Percentiles rank a stretch among this genome's conserved stretches.
phyloP scores from a whole-genome alignment of 306 rosid genomes.

The Herpetospermum pedunculosum region DNA sequence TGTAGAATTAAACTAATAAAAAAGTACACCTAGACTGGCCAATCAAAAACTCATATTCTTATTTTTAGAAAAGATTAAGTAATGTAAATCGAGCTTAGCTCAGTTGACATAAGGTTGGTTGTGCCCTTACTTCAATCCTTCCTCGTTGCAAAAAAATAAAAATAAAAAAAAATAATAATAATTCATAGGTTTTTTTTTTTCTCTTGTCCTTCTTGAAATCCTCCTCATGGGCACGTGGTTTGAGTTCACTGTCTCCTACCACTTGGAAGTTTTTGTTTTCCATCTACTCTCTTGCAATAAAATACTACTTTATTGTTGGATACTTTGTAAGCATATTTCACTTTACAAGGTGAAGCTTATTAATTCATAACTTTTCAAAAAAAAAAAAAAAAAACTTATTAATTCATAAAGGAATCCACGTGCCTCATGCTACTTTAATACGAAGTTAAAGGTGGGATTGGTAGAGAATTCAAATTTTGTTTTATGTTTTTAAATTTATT shows the following conservation, averaged over 20 bases:
- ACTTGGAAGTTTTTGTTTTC: not conserved
- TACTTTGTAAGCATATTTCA: not conserved
- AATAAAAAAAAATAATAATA: no score
- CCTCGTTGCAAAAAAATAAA: no score
- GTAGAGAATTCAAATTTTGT: no score
- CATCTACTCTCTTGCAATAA: not conserved
- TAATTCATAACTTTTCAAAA: no score
- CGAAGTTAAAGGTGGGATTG: no score
- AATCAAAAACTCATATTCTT: not conserved
- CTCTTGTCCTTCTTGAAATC: not conserved
- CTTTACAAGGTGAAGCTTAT: not conserved
- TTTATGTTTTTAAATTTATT: no score
- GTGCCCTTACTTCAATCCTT: no score
- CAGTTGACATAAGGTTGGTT: no score
- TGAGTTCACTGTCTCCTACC: not conserved
- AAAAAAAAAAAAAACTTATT: no score
- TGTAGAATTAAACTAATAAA: not conserved
- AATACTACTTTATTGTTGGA: not conserved
- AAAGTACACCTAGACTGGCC: not conserved
- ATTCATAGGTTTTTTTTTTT: no score
- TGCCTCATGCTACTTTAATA: not conserved
- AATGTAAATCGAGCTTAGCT: no score
- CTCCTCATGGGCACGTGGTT: not conserved
- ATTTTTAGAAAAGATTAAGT: no score
- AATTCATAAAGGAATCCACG: slow-evolving; percentile 3